These are phyloP conservation scores for Silene noctiflora DNA, from an alignment of 179 eudicot species.

Conservation along the genomic window DNA sequence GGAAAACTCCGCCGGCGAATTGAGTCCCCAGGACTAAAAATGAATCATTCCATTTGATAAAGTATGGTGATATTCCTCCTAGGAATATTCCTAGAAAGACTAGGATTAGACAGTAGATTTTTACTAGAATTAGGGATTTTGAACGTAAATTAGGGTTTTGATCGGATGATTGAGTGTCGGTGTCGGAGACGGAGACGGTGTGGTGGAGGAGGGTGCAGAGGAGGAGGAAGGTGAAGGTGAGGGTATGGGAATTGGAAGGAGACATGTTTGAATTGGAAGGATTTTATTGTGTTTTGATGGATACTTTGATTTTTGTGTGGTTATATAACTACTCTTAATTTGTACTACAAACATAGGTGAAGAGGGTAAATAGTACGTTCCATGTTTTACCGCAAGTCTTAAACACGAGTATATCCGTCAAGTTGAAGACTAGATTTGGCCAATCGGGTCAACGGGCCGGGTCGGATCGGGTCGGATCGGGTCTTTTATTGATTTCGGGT, in stretches of 20 bases:
- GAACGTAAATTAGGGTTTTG: conserved; percentile 43
- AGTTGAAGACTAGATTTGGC: too few species aligned
- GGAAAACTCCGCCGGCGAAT: conserved; percentile 71
- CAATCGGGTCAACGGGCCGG: too few species aligned
- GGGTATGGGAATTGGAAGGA: background rate
- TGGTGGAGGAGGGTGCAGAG: conserved; percentile 18
- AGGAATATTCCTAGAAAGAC: conserved; percentile 49
- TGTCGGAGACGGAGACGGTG: conserved; percentile 26
- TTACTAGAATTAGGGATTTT: conserved; percentile 47
- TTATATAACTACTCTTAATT: too few species aligned
- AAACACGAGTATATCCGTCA: too few species aligned
- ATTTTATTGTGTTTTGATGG: background rate
- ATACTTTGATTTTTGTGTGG: background rate
- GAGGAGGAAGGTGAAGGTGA: background rate
- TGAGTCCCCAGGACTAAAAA: conserved; percentile 61
- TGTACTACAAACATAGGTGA: too few species aligned
- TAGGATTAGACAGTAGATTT: conserved; percentile 56
- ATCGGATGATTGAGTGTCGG: conserved; percentile 21
- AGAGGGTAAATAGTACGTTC: too few species aligned
- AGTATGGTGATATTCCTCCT: conserved; percentile 65
- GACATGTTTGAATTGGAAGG: background rate
- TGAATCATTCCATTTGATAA: conserved; percentile 61
- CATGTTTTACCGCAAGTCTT: too few species aligned
- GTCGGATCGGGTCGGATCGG: too few species aligned
- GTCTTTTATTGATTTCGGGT: too few species aligned